These are phyloP conservation scores for Zopfia rhizophila DNA, from an alignment of 2,329 filamentous ascomycete genomes.

Conservation along the genomic window DNA sequence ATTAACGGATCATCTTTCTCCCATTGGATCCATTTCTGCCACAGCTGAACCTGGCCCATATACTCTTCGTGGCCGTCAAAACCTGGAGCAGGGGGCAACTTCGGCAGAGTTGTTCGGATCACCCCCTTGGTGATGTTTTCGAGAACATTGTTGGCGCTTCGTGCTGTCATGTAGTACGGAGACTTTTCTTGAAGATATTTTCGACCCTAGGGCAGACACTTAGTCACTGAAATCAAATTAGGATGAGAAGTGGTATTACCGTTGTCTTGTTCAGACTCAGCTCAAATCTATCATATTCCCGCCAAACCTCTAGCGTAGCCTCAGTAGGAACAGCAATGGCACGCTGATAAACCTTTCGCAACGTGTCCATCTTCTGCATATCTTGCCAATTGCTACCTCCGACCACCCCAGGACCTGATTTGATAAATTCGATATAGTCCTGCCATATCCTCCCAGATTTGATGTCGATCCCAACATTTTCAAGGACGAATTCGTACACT, in stretches of 20 bases:
- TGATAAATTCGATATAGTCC: conserved; percentile 94
- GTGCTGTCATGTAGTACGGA: conserved; percentile 93
- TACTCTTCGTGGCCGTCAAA: conserved; percentile 91
- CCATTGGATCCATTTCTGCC: conserved; percentile 95
- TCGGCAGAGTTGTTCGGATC: conserved; percentile 79
- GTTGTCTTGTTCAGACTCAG: conserved; percentile 93
- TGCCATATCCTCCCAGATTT: conserved; percentile 91
- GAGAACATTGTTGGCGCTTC: conserved; percentile 88
- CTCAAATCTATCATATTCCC: conserved; percentile 97
- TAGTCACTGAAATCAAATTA: conserved; percentile 17
- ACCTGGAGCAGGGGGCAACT: conserved; percentile 82
- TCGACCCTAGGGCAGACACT: conserved; percentile 72
- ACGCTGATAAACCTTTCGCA: conserved; percentile 91
- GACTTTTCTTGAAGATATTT: conserved; percentile 96
- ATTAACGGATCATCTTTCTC: conserved; percentile 93
- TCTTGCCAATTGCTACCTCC: conserved; percentile 94
- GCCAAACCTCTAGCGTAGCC: conserved; percentile 87
- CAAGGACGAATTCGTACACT: conserved; percentile 91
- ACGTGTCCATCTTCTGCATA: conserved; percentile 94
- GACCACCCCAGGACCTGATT: conserved; percentile 83
- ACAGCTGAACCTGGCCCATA: conserved; percentile 82
- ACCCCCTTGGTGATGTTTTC: conserved; percentile 86
- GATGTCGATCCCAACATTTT: conserved; percentile 89
- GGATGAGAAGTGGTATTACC: conserved; percentile 56
- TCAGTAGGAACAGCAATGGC: conserved; percentile 88